Evolutionary conservation across 1,284 basidiomycete genomes (phyloP), one percentile per base, ranked within the genome.

Genomic region (Blastosporella zonata): DNA sequence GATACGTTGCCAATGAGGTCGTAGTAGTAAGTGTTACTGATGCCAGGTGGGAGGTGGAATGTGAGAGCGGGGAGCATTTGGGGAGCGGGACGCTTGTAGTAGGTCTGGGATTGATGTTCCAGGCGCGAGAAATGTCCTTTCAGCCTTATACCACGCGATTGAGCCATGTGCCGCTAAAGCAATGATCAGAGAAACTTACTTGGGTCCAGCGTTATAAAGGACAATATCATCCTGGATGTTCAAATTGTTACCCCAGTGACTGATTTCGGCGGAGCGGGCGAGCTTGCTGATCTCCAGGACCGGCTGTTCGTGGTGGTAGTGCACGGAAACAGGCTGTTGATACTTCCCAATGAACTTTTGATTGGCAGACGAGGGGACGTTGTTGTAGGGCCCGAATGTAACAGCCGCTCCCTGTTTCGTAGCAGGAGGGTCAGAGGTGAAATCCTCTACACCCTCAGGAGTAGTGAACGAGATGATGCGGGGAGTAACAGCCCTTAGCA

Each of bases 1-100:
- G 96, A 97, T 28, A 99, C 95, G 66, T 99, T 99, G 41, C 97
- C 97, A 57, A 95, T 90, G 47, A 82, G 72, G 68, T 97, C 94
- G 63, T 88, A 90, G 71, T 81, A 97, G 71, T 97, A 97, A 0
- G 86, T 79, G 53, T 87, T 81, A 54, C 81, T 80, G 43, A 92
- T 84, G 23, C 88, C 85, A 2, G 91, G 69, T 2, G 96, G 96
- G 13, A 97, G 82, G 40, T 86, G 81, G 22, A 97, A 69, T 8
- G 76, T 75, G 46, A 96, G 59, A 18, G 82, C 78, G 12, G 81
- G 76, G 17, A 97, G 71, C 43, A 89, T 76, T 58, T 94, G 89
- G 6, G 90, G 73, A 2, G 86, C 68, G 21, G 75, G 61, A 25
- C 73, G 77, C 49, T 82, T 82, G 69, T 83, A 90, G 61, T 78